Evolutionary conservation across 2,329 filamentous ascomycete species (phyloP).

Genomic region (Trichoderma semiorbis): DNA sequence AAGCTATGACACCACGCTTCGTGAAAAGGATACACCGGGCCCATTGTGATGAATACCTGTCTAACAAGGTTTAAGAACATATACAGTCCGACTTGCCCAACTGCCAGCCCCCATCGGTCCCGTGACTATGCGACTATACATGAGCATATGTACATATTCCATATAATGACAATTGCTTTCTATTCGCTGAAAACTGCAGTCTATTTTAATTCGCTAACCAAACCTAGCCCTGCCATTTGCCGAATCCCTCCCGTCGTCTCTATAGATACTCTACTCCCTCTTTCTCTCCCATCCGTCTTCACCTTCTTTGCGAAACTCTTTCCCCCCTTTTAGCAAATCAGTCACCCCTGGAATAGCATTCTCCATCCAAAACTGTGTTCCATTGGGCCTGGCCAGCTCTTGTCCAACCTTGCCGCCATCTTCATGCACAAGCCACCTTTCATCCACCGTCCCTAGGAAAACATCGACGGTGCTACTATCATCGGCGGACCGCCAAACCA

Average conservation of each 20-base stretch:
- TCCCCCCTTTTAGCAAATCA: neutral
- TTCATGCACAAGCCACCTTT: conserved; percentile 7
- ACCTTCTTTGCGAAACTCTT: neutral
- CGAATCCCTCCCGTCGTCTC: too few relatives aligned
- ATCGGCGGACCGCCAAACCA: conserved; percentile 3
- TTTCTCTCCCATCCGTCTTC: conserved; percentile 13
- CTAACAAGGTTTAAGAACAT: neutral
- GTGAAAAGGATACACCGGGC: neutral
- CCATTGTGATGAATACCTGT: neutral
- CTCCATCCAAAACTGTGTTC: conserved; percentile 15
- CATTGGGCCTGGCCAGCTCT: neutral
- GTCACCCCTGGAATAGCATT: neutral
- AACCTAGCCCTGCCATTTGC: too few relatives aligned
- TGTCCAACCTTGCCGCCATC: conserved; percentile 7
- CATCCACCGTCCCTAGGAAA: neutral
- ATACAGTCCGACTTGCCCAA: neutral
- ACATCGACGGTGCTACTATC: conserved; percentile 4
- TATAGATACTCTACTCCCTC: neutral
- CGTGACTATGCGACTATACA: neutral
- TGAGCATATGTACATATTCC: neutral
- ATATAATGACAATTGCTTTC: neutral
- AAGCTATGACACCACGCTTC: neutral
- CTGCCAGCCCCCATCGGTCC: neutral
- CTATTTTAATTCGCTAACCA: neutral
- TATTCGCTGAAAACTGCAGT: neutral